These are phyloP conservation scores for Acanthamoeba polyphaga DNA, from an alignment of 208 protist species.

Conservation along the genomic window DNA sequence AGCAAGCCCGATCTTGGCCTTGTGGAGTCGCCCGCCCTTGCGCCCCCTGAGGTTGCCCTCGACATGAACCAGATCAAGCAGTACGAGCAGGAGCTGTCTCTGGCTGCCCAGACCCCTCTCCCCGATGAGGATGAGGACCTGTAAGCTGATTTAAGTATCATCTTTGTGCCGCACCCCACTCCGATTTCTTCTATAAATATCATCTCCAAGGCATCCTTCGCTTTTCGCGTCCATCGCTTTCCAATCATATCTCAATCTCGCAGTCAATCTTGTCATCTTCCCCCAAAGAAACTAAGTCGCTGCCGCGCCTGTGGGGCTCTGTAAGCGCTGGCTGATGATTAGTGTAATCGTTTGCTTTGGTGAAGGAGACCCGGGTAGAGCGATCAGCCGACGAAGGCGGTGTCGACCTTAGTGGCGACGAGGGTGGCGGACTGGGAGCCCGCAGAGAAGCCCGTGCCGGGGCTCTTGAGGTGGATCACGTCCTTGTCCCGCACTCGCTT, in stretches of 20 bases:
- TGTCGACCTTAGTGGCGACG: slow-evolving; percentile 26
- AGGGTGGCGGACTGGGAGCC: not conserved
- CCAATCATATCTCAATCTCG: too few relatives aligned
- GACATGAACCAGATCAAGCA: slow-evolving; percentile 84
- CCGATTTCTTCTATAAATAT: slow-evolving; percentile 32
- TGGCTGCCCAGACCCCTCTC: slow-evolving; percentile 93
- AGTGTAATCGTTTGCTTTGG: too few relatives aligned
- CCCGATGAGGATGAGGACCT: slow-evolving; percentile 95
- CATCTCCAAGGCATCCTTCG: too few relatives aligned
- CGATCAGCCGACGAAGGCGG: slow-evolving; percentile 25
- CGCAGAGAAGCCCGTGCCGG: slow-evolving; percentile 27
- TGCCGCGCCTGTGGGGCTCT: too few relatives aligned
- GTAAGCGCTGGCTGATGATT: too few relatives aligned
- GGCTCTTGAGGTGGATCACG: slow-evolving; percentile 15
- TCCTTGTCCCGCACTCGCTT: slow-evolving; percentile 13
- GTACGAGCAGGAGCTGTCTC: slow-evolving; percentile 94
- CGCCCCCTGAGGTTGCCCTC: slow-evolving; percentile 89
- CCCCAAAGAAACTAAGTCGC: too few relatives aligned
- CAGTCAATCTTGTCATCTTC: too few relatives aligned
- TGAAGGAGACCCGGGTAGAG: not conserved
- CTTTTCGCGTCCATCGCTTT: too few relatives aligned
- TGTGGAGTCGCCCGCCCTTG: slow-evolving; percentile 90
- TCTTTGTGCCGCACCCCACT: not conserved
- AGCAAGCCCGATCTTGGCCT: slow-evolving; percentile 73
- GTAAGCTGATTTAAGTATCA: slow-evolving; percentile 67